phyloP scores from a whole-genome alignment of 2,329 filamentous ascomycete genomes.

The Venturia nashicola region DNA sequence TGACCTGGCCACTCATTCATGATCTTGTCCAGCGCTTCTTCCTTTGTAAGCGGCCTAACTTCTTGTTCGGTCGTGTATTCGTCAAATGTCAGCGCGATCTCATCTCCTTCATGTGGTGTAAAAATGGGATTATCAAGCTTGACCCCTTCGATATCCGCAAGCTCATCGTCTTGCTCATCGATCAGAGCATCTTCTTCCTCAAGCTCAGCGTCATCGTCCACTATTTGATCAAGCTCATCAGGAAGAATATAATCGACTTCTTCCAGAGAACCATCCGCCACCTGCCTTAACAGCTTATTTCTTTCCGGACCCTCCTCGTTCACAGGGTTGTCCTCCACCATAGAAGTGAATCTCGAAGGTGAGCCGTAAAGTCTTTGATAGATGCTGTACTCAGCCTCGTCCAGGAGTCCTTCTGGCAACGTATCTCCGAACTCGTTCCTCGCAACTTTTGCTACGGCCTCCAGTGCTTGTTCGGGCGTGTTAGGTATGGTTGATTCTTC shows the following conservation, averaged over 20 bases:
- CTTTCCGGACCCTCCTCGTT: constrained; percentile 29
- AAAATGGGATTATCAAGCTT: not conserved
- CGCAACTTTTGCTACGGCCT: constrained; percentile 36
- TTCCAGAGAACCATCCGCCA: constrained; percentile 46
- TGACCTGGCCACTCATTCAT: constrained; percentile 9
- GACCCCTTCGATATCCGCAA: constrained; percentile 14
- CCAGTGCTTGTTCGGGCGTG: not conserved
- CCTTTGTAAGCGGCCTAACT: constrained; percentile 9
- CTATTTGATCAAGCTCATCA: not conserved
- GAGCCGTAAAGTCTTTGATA: constrained; percentile 75
- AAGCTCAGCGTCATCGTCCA: constrained; percentile 9
- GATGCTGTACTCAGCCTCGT: constrained; percentile 55
- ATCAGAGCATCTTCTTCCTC: constrained; percentile 22
- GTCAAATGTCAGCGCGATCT: constrained; percentile 28
- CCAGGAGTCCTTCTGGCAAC: constrained; percentile 60
- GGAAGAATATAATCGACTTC: constrained; percentile 41
- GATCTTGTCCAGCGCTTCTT: constrained; percentile 13
- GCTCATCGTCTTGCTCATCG: constrained; percentile 16
- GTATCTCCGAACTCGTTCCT: constrained; percentile 66
- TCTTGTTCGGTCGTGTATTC: constrained; percentile 17
- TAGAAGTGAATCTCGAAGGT: constrained; percentile 49
- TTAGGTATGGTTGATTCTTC: no score
- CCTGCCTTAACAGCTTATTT: constrained; percentile 39
- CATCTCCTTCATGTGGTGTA: constrained; percentile 31
- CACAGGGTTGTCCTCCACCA: constrained; percentile 44